A percentile compares a stretch with the other conserved stretches of the same genome.
phyloP scores from a whole-genome alignment of 2,329 filamentous ascomycete species.

The Drechslerella dactyloides region DNA sequence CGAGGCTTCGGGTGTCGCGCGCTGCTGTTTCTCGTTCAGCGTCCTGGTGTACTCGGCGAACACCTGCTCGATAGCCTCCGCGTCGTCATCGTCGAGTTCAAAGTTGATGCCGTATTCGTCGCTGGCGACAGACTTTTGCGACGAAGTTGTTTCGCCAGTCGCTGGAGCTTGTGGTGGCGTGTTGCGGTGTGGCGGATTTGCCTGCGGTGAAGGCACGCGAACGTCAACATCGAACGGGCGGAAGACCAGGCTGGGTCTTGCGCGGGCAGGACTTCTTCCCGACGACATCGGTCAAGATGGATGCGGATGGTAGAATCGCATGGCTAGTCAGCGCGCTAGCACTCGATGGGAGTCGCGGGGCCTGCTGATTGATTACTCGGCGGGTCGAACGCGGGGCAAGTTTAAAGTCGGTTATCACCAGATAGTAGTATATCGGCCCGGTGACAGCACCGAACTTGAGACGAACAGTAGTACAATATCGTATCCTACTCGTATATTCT shows the following conservation, averaged over 20 bases:
- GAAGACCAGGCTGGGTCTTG: constrained; percentile 32
- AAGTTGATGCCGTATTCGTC: constrained; percentile 47
- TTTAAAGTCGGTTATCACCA: too few relatives aligned
- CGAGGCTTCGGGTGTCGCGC: not conserved
- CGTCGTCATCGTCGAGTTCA: constrained; percentile 44
- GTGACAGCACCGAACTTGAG: too few relatives aligned
- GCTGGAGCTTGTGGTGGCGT: constrained; percentile 5
- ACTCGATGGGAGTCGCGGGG: too few relatives aligned
- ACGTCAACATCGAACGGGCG: constrained; percentile 25
- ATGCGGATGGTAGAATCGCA: too few relatives aligned
- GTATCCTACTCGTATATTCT: too few relatives aligned
- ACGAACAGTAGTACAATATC: too few relatives aligned
- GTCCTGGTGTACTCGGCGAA: constrained; percentile 36
- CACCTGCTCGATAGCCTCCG: constrained; percentile 38
- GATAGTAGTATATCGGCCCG: too few relatives aligned
- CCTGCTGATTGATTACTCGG: too few relatives aligned
- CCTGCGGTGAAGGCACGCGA: not conserved
- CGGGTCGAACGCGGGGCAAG: too few relatives aligned
- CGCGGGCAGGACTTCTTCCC: constrained; percentile 28
- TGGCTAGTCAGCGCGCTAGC: too few relatives aligned
- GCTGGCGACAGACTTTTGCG: constrained; percentile 13
- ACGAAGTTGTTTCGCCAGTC: constrained; percentile 14
- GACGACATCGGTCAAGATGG: constrained; percentile 16
- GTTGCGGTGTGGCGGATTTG: not conserved
- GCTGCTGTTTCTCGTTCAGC: constrained; percentile 14